These are phyloP conservation scores for Fonsecaea nubica DNA, from an alignment of 2,329 filamentous ascomycete genomes.

Conservation along the genomic window DNA sequence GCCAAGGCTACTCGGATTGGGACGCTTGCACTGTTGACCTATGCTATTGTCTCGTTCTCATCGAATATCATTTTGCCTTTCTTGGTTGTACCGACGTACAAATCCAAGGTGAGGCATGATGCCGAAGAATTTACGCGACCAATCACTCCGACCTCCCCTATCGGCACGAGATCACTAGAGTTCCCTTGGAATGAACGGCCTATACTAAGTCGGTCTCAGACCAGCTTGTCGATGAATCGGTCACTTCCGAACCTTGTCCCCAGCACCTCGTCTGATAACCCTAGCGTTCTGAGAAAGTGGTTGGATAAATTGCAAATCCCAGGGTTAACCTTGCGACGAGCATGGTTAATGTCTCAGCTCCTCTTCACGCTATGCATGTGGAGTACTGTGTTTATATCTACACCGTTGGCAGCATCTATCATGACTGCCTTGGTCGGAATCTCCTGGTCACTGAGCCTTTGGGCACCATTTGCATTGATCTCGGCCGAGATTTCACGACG, in stretches of 20 bases:
- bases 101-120: constrained; percentile 6
- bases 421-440: constrained; percentile 84
- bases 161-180: constrained; percentile 30
- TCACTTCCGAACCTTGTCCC: constrained; percentile 13
- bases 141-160: constrained; percentile 18
- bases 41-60: constrained; percentile 81
- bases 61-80: constrained; percentile 86
- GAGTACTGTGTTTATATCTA: constrained; percentile 75
- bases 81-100: constrained; percentile 81
- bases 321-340: constrained; percentile 82
- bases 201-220: constrained; percentile 29
- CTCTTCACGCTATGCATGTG: constrained; percentile 83
- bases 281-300: neutral
- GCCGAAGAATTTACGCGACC: constrained; percentile 22
- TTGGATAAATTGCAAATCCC: constrained; percentile 74
- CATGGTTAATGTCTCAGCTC: constrained; percentile 86
- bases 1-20: constrained; percentile 85
- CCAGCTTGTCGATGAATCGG: constrained; percentile 26
- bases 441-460: constrained; percentile 89
- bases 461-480: constrained; percentile 95
- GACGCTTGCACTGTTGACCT: constrained; percentile 86
- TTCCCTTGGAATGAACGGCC: constrained; percentile 23
- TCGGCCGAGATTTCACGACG: constrained; percentile 87
- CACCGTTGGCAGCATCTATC: constrained; percentile 73
- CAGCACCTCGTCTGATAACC: neutral